Evolutionary conservation across 768 basidiomycete species (phyloP).

Genomic region (Tremella yokohamensis): DNA sequence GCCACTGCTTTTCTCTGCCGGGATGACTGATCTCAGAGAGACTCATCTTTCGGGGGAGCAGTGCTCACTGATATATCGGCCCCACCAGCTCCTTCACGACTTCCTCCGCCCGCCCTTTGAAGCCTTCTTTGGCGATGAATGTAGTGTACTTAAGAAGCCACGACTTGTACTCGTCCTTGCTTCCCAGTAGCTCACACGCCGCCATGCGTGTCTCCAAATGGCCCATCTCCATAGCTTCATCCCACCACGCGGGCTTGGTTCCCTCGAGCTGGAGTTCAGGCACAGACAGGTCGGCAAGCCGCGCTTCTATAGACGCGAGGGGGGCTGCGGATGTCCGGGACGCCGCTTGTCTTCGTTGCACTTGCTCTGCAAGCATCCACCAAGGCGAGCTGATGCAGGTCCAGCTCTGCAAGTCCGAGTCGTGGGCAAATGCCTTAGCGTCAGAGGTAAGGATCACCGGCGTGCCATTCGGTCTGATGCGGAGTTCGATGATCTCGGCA

Average conservation of each 20-base stretch:
- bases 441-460: constrained; percentile 73
- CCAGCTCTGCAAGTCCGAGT: constrained; percentile 65
- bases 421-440: constrained; percentile 77
- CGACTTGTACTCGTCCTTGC: constrained; percentile 77
- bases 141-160: constrained; percentile 72
- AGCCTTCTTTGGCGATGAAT: constrained; percentile 84
- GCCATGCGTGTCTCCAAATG: constrained; percentile 81
- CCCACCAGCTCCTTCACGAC: constrained; percentile 84
- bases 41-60: neutral
- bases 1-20: constrained; percentile 66
- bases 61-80: constrained; percentile 76
- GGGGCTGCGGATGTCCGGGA: constrained; percentile 51
- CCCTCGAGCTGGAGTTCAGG: constrained; percentile 13
- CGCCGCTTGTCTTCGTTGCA: constrained; percentile 54
- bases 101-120: constrained; percentile 83
- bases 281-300: constrained; percentile 13
- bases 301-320: constrained; percentile 48
- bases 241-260: constrained; percentile 68
- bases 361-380: constrained; percentile 57
- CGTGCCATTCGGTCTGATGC: constrained; percentile 72
- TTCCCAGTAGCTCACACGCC: constrained; percentile 70
- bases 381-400: constrained; percentile 72
- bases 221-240: constrained; percentile 72
- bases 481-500: constrained; percentile 59
- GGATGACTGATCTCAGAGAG: constrained; percentile 18